A percentile compares a stretch with the other conserved stretches of the same genome.
Evolutionary conservation across 305 asterid genomes (phyloP).

Genomic region (Rubia tinctorum): DNA sequence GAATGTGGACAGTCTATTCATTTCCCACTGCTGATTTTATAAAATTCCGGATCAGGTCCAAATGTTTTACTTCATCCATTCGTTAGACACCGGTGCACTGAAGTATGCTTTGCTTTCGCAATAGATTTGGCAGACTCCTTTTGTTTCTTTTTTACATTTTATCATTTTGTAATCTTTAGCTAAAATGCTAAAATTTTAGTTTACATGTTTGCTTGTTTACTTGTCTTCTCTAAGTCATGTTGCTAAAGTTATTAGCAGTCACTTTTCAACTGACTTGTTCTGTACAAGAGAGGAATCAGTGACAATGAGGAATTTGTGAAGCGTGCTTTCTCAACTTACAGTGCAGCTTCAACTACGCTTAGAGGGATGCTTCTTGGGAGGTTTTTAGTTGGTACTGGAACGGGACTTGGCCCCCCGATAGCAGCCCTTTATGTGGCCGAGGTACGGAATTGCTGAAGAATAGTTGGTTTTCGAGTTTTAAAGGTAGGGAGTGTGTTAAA

Average conservation of each 20-base stretch:
- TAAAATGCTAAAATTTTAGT: background rate
- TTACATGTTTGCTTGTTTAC: too few relatives aligned
- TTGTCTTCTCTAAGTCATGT: background rate
- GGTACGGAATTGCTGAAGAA: constrained; percentile 41
- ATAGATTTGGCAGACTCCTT: too few relatives aligned
- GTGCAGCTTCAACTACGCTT: constrained; percentile 76
- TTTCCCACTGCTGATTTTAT: constrained; percentile 1
- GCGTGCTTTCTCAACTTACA: constrained; percentile 25
- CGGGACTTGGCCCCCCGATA: constrained; percentile 97
- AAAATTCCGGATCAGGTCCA: background rate
- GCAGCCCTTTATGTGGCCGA: constrained; percentile 92
- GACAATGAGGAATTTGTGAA: background rate
- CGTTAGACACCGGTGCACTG: background rate
- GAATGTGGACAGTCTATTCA: constrained; percentile 6
- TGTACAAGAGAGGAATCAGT: background rate
- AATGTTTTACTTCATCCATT: background rate
- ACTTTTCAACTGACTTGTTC: background rate
- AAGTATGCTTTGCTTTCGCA: too few relatives aligned
- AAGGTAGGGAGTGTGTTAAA: constrained; percentile 11
- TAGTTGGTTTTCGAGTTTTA: constrained; percentile 7
- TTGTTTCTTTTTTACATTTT: too few relatives aligned
- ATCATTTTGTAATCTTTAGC: background rate
- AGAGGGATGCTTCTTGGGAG: constrained; percentile 94
- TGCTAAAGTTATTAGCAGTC: background rate
- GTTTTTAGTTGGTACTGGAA: constrained; percentile 81